These are phyloP conservation scores for Psilocybe sp. DNA, from an alignment of 768 basidiomycete genomes.

Conservation along the genomic window DNA sequence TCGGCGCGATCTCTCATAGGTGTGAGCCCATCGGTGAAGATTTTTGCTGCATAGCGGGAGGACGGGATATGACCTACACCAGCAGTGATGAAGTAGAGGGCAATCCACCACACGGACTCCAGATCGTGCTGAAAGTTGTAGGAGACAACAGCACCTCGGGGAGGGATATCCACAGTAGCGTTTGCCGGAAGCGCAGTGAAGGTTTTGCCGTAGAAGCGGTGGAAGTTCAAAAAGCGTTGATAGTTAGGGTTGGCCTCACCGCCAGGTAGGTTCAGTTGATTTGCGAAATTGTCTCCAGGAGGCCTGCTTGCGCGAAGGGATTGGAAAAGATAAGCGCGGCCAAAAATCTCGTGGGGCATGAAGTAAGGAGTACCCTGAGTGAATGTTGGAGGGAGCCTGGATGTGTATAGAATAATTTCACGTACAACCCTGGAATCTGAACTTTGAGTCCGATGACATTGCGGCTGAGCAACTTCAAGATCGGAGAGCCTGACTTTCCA, in stretches of 20 bases:
- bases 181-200: background rate
- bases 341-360: slow-evolving; percentile 11
- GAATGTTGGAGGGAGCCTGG: background rate
- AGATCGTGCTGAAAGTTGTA: background rate
- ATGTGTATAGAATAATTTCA: background rate
- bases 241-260: too few species aligned
- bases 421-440: slow-evolving; percentile 12
- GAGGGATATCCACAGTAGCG: background rate
- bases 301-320: too few species aligned
- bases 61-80: too few species aligned
- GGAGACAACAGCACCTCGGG: background rate
- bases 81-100: background rate
- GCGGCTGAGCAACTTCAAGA: slow-evolving; percentile 12
- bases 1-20: too few species aligned
- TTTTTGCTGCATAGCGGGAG: too few species aligned
- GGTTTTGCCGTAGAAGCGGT: too few species aligned
- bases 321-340: background rate
- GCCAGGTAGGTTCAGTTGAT: too few species aligned
- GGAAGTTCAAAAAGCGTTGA: too few species aligned
- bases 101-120: slow-evolving; percentile 1
- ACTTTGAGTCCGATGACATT: background rate
- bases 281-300: too few species aligned
- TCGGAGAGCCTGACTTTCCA: slow-evolving; percentile 9
- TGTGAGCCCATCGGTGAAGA: too few species aligned
- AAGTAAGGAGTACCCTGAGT: slow-evolving; percentile 12